Percentiles rank a stretch among this genome's conserved stretches.
Evolutionary conservation across 208 protist genomes (phyloP).

Genomic region (Acanthamoeba sp.): DNA sequence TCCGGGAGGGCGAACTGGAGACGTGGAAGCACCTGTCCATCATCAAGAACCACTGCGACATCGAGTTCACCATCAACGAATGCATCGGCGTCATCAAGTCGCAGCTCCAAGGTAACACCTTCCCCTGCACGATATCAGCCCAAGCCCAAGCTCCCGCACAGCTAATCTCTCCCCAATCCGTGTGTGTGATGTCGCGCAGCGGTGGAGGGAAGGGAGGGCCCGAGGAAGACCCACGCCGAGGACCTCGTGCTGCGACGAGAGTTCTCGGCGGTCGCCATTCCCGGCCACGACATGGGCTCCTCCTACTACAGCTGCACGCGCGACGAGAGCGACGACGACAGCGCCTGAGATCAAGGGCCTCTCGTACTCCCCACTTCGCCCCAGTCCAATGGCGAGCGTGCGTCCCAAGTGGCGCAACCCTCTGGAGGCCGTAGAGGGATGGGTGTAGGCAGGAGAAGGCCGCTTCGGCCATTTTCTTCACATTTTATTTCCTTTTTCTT

Average conservation of each 20-base stretch:
- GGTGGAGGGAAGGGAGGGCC: conserved; percentile 23
- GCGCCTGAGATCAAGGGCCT: neutral
- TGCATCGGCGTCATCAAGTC: conserved; percentile 50
- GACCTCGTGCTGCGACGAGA: conserved; percentile 21
- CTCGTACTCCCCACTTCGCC: no score
- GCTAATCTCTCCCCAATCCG: no score
- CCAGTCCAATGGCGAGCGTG: no score
- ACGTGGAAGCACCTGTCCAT: conserved; percentile 56
- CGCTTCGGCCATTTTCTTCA: neutral
- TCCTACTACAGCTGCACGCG: conserved; percentile 2
- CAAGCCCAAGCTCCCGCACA: no score
- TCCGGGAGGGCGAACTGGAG: conserved; percentile 39
- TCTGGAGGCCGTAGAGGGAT: no score
- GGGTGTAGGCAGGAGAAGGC: no score
- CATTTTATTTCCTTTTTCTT: neutral
- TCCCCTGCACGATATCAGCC: no score
- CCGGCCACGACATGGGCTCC: conserved; percentile 41
- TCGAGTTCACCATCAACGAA: conserved; percentile 63
- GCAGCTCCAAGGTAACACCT: conserved; percentile 24
- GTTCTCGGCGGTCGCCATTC: conserved; percentile 46
- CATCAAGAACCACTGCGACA: conserved; percentile 68
- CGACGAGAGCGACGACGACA: conserved; percentile 30
- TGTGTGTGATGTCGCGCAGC: neutral
- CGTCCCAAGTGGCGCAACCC: no score
- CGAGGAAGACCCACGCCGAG: conserved; percentile 32